Evolutionary conservation across 2,329 filamentous ascomycete genomes (phyloP).

Genomic region (Dothideomycetes sp.): DNA sequence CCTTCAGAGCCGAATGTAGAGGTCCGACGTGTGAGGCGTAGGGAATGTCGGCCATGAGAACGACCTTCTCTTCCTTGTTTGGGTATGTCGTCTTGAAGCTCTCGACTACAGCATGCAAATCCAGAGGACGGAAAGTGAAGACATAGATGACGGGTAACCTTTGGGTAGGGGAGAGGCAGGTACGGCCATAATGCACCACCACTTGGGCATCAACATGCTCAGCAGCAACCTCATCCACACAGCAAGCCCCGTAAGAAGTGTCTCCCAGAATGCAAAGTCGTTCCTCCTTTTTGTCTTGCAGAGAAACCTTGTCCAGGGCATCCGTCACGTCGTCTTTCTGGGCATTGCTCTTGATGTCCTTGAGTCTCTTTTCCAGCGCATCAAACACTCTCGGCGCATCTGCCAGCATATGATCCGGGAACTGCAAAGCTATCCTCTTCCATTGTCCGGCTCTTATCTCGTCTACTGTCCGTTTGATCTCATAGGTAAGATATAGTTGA

Average conservation of each 20-base stretch:
- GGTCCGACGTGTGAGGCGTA: conserved; percentile 65
- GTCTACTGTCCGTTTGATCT: conserved; percentile 67
- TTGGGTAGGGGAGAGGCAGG: conserved; percentile 84
- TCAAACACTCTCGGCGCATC: conserved; percentile 77
- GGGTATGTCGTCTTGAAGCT: conserved; percentile 63
- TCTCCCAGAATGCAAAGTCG: conserved; percentile 80
- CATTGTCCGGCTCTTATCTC: conserved; percentile 68
- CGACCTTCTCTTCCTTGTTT: conserved; percentile 53
- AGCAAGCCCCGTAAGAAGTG: conserved; percentile 94
- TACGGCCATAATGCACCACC: conserved; percentile 87
- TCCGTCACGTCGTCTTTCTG: conserved; percentile 1
- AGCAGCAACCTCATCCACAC: conserved; percentile 91
- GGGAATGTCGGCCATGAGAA: conserved; percentile 83
- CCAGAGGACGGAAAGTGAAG: conserved; percentile 66
- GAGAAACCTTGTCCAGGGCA: neutral
- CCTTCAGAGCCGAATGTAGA: conserved; percentile 47
- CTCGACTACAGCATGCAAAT: conserved; percentile 48
- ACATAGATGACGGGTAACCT: conserved; percentile 82
- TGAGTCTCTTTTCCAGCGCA: conserved; percentile 47
- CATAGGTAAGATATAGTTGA: conserved; percentile 69
- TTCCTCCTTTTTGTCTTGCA: conserved; percentile 28
- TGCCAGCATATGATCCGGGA: conserved; percentile 83
- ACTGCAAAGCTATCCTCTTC: conserved; percentile 79
- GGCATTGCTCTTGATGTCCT: neutral
- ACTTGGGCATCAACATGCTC: conserved; percentile 87